Conservation (phyloP, 2,329 filamentous ascomycete genomes). For the Penicillium verrucosum region DNA sequence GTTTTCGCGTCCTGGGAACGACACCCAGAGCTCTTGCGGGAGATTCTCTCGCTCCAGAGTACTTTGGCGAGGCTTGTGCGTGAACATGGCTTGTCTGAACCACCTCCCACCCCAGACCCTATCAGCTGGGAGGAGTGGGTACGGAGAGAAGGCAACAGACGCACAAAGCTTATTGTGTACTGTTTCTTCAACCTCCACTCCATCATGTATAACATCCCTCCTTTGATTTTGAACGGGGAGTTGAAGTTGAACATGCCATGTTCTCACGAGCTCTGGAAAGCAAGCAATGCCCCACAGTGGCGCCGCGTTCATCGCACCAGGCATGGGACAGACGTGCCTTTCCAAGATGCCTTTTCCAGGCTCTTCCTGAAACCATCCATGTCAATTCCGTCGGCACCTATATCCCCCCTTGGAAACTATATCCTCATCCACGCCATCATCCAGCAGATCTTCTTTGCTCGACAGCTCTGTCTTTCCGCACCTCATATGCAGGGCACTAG, state of each 20-base stretch:
- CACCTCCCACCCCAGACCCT: conserved; percentile 34
- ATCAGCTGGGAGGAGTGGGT: conserved; percentile 55
- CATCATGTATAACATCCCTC: conserved; percentile 61
- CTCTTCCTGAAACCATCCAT: conserved; percentile 42
- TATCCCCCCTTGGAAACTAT: conserved; percentile 54
- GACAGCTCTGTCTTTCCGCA: conserved; percentile 47
- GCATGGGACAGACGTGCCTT: conserved; percentile 36
- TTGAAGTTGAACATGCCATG: conserved; percentile 55
- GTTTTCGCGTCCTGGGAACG: conserved; percentile 60
- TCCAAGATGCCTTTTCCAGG: conserved; percentile 46
- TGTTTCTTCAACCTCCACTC: conserved; percentile 60
- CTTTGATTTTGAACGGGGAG: conserved; percentile 55
- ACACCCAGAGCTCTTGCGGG: conserved; percentile 55
- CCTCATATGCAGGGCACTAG: conserved; percentile 43
- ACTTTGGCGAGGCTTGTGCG: conserved; percentile 55
- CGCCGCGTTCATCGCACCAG: conserved; percentile 37
- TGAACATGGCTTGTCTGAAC: conserved; percentile 49
- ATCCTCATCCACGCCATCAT: conserved; percentile 55
- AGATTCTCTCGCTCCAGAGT: conserved; percentile 57
- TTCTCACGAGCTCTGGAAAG: conserved; percentile 55
- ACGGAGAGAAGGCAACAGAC: conserved; percentile 51
- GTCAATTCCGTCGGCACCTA: conserved; percentile 34
- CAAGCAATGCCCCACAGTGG: conserved; percentile 51
- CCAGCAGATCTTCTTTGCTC: conserved; percentile 53
- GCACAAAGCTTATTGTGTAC: conserved; percentile 57